Conservation (phyloP, 1,284 basidiomycete genomes). For the Malassezia yamatoensis region DNA sequence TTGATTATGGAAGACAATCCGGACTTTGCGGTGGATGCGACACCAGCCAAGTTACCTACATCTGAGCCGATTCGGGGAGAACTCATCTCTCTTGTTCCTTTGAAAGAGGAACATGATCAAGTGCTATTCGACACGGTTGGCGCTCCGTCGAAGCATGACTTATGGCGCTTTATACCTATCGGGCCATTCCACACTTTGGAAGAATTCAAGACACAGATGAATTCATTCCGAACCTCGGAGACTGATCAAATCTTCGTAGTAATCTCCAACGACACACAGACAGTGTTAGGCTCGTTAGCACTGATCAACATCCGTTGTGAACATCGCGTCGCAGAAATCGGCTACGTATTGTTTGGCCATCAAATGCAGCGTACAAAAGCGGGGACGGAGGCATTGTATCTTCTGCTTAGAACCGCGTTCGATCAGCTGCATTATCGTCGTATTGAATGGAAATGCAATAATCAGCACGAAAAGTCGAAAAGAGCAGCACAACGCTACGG, state of each 20-base stretch:
- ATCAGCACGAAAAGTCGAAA: constrained; percentile 24
- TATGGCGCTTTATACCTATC: background rate
- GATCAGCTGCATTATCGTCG: constrained; percentile 23
- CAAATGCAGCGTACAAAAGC: constrained; percentile 22
- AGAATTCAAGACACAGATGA: background rate
- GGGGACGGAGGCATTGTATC: constrained; percentile 25
- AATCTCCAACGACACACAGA: background rate
- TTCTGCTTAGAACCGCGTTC: constrained; percentile 22
- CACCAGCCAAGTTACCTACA: background rate
- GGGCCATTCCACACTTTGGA: background rate
- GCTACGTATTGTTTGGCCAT: constrained; percentile 25
- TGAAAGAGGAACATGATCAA: background rate
- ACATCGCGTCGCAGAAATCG: constrained; percentile 26
- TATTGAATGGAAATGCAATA: constrained; percentile 37
- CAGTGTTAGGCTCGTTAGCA: background rate
- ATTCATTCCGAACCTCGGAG: background rate
- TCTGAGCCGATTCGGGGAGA: background rate
- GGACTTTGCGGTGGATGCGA: background rate
- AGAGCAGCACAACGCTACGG: constrained; percentile 27
- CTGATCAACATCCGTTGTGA: constrained; percentile 9
- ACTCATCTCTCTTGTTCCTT: background rate
- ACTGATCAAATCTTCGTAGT: background rate
- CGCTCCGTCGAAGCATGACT: background rate
- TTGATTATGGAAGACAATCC: too few species aligned
- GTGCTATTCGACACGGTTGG: background rate